phyloP scores from a whole-genome alignment of 768 basidiomycete genomes.

The Collybia sordida region DNA sequence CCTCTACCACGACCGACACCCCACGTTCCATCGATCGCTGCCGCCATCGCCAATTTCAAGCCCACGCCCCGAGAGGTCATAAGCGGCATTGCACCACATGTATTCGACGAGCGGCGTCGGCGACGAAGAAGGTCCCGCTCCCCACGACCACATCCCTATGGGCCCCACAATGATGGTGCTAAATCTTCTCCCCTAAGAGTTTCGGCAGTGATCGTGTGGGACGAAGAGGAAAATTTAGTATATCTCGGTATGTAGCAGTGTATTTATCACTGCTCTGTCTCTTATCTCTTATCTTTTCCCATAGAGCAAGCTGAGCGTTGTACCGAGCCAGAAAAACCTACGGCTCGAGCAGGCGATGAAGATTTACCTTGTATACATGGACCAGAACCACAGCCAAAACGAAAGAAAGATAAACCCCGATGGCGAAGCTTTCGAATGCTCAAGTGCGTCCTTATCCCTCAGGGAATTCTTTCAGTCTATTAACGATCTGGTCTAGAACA shows the following conservation, averaged over 20 bases:
- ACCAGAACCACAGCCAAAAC: constrained; percentile 9
- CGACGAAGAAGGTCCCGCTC: constrained; percentile 23
- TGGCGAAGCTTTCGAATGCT: constrained; percentile 16
- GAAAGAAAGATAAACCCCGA: constrained; percentile 12
- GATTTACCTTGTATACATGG: constrained; percentile 2
- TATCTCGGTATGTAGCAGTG: constrained; percentile 23
- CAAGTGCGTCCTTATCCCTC: constrained; percentile 10
- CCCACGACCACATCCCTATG: constrained; percentile 9
- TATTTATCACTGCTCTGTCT: not conserved
- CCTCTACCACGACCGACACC: too few species aligned
- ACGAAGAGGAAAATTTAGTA: constrained; percentile 29
- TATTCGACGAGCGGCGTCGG: constrained; percentile 38
- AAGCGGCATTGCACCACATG: constrained; percentile 44
- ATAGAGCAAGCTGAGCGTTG: constrained; percentile 15
- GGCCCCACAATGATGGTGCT: constrained; percentile 19
- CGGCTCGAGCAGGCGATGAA: not conserved
- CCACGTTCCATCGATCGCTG: constrained; percentile 13
- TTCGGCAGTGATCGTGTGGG: constrained; percentile 30
- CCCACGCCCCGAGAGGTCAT: constrained; percentile 42
- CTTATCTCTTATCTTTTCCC: not conserved
- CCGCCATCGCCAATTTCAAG: constrained; percentile 38
- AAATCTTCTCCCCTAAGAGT: constrained; percentile 32
- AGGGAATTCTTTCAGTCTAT: constrained; percentile 6
- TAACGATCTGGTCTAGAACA: constrained; percentile 8
- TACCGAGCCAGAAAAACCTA: not conserved